Conservation (phyloP, 495 filamentous ascomycete species). For the Evansstolkia leycettana region DNA sequence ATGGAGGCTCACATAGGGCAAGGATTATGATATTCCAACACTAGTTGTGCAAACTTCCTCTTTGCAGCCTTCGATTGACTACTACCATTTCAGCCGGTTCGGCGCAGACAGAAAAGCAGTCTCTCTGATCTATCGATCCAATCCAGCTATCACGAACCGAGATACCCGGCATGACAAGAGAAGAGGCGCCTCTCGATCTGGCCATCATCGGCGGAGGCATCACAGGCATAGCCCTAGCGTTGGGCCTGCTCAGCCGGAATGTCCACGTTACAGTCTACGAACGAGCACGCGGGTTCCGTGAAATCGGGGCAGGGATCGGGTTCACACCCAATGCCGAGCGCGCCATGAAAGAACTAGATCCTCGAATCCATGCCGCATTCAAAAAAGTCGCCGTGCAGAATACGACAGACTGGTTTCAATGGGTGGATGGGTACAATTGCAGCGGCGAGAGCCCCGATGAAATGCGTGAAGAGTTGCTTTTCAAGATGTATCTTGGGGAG, state of each 20-base stretch:
- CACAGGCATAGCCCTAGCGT: slow-evolving; percentile 23
- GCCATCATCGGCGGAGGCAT: slow-evolving; percentile 36
- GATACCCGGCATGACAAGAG: not conserved
- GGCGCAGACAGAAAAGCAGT: no score
- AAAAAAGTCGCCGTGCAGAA: slow-evolving; percentile 8
- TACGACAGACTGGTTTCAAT: slow-evolving; percentile 17
- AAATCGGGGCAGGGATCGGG: slow-evolving; percentile 33
- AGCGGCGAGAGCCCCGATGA: slow-evolving; percentile 9
- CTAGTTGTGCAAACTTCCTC: no score
- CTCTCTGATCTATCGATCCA: no score
- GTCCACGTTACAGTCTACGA: slow-evolving; percentile 31
- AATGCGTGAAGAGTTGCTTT: slow-evolving; percentile 42
- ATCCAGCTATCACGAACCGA: not conserved
- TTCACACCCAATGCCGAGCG: slow-evolving; percentile 26
- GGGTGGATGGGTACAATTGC: slow-evolving; percentile 23
- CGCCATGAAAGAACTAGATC: slow-evolving; percentile 1
- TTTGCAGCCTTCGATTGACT: no score
- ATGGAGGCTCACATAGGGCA: no score
- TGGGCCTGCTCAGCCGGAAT: slow-evolving; percentile 22
- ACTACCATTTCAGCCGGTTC: no score
- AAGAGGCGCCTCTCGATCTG: slow-evolving; percentile 9
- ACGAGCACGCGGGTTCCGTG: slow-evolving; percentile 18
- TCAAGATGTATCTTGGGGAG: no score
- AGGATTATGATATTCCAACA: no score
- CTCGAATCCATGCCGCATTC: not conserved